These are phyloP conservation scores for Coriolopsis trogii DNA, from an alignment of 1,284 basidiomycete species.

Conservation along the genomic window DNA sequence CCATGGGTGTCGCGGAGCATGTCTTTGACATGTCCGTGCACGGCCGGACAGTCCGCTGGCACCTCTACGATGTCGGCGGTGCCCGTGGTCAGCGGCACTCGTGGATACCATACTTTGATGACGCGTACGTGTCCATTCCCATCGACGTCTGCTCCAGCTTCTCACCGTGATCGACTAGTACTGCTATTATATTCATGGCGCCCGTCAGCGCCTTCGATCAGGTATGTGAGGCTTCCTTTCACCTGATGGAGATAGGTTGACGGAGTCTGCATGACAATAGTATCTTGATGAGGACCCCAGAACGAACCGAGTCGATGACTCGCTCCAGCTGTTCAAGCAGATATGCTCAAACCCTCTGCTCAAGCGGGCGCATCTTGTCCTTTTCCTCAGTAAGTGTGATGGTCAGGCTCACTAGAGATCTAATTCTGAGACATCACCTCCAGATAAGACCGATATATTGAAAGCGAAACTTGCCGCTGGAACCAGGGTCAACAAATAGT, in stretches of 20 bases:
- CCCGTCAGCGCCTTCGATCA: conserved; percentile 88
- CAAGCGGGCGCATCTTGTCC: conserved; percentile 76
- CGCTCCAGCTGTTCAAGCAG: conserved; percentile 79
- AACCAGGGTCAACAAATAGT: conserved; percentile 78
- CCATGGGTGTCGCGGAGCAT: conserved; percentile 83
- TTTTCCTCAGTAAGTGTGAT: conserved; percentile 69
- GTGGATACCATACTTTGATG: conserved; percentile 84
- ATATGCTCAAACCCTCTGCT: conserved; percentile 81
- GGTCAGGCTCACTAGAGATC: neutral
- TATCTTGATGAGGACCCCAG: conserved; percentile 83
- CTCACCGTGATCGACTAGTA: conserved; percentile 32
- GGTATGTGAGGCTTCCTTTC: conserved; percentile 40
- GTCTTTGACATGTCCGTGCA: conserved; percentile 74
- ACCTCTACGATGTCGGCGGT: conserved; percentile 81
- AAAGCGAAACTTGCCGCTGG: conserved; percentile 68
- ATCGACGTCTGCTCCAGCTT: neutral
- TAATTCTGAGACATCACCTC: conserved; percentile 2
- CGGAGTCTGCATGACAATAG: conserved; percentile 38
- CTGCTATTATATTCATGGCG: conserved; percentile 84
- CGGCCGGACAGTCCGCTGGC: conserved; percentile 76
- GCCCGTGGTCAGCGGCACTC: conserved; percentile 82
- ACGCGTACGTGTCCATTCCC: conserved; percentile 45
- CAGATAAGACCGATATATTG: conserved; percentile 80
- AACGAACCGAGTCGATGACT: conserved; percentile 83
- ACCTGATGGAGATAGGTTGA: neutral